phyloP scores from a whole-genome alignment of 169 alveolate genomes.

The Amoebophrya sp. region DNA sequence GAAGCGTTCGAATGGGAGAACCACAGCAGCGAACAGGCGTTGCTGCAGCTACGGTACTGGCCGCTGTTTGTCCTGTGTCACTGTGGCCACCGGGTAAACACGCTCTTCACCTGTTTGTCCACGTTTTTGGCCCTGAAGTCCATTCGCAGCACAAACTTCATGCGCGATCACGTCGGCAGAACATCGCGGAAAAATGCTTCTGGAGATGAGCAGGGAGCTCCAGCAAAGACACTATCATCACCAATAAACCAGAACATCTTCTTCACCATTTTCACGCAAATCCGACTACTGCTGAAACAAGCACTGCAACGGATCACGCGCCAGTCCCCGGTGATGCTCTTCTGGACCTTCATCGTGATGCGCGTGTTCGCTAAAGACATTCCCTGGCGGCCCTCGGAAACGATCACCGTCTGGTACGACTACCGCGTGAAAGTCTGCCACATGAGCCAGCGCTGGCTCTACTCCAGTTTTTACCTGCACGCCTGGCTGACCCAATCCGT shows the following conservation, averaged over 20 bases:
- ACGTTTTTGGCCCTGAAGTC: background rate
- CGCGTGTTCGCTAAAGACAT: background rate
- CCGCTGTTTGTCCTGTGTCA: background rate
- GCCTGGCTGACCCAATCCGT: background rate
- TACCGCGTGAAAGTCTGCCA: background rate
- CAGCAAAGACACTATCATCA: too few species aligned
- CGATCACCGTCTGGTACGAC: background rate
- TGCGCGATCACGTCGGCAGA: too few species aligned
- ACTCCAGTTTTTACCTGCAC: background rate
- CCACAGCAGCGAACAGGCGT: background rate
- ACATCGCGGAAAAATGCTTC: too few species aligned
- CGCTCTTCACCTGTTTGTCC: background rate
- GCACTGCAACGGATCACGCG: background rate
- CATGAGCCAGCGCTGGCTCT: background rate
- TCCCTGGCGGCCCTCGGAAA: background rate
- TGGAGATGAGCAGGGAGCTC: too few species aligned
- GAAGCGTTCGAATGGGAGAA: background rate
- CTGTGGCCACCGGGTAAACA: background rate
- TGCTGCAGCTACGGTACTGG: background rate
- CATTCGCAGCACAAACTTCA: background rate
- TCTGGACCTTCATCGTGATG: background rate
- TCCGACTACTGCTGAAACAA: background rate
- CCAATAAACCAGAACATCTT: too few species aligned
- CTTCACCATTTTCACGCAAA: too few species aligned
- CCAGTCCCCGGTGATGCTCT: background rate